Evolutionary conservation across 2,329 filamentous ascomycete species (phyloP).

Genomic region (Didymella sp.): DNA sequence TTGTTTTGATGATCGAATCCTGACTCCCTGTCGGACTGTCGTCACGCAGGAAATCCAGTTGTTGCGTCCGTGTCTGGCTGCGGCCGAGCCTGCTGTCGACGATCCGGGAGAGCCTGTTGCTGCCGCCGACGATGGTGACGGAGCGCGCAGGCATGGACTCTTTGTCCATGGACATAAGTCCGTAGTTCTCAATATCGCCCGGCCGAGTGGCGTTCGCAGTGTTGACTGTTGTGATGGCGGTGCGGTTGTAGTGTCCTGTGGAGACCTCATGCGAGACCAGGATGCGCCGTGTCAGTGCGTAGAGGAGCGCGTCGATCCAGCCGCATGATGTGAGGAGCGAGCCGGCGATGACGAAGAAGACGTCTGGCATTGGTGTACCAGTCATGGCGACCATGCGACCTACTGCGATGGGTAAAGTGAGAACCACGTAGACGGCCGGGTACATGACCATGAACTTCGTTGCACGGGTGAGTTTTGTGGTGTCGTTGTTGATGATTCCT

Average conservation of each 20-base stretch:
- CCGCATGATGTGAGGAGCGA: constrained; percentile 61
- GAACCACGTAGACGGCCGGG: constrained; percentile 69
- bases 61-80: constrained; percentile 20
- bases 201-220: constrained; percentile 34
- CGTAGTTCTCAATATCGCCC: constrained; percentile 35
- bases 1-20: constrained; percentile 45
- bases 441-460: constrained; percentile 67
- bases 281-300: constrained; percentile 52
- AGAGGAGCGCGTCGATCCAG: constrained; percentile 54
- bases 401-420: constrained; percentile 68
- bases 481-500: constrained; percentile 45
- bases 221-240: constrained; percentile 28
- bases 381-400: constrained; percentile 51
- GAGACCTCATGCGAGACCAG: constrained; percentile 46
- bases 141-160: constrained; percentile 36
- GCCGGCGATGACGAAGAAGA: constrained; percentile 66
- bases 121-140: constrained; percentile 47
- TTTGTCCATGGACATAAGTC: constrained; percentile 42
- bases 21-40: constrained; percentile 41
- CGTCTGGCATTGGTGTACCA: constrained; percentile 54
- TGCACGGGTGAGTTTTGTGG: constrained; percentile 49
- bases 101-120: constrained; percentile 37
- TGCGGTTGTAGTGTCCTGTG: constrained; percentile 34
- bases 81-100: constrained; percentile 38
- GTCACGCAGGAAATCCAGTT: constrained; percentile 29